Evolutionary conservation across 2,329 filamentous ascomycete genomes (phyloP).

Genomic region (Penicillium hesseltinei): DNA sequence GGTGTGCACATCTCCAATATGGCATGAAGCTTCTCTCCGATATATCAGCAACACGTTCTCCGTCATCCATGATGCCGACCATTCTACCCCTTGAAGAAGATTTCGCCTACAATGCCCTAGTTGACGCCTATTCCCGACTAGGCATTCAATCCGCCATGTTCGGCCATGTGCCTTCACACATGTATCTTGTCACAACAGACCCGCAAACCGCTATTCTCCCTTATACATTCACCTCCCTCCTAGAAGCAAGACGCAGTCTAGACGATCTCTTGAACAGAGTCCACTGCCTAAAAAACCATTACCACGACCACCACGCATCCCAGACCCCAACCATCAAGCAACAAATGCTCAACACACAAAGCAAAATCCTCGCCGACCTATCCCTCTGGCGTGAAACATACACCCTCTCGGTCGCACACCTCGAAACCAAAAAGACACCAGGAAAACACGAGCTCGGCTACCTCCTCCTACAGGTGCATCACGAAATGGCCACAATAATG

Average conservation of each 20-base stretch:
- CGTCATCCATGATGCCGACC: conserved; percentile 13
- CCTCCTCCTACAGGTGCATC: conserved; percentile 39
- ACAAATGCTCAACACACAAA: conserved; percentile 8
- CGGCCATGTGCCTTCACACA: conserved; percentile 19
- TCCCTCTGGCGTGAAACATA: conserved; percentile 26
- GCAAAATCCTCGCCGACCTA: conserved; percentile 13
- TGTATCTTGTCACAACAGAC: conserved; percentile 14
- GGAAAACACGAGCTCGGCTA: conserved; percentile 20
- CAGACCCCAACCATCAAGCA: neutral
- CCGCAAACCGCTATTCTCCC: conserved; percentile 11
- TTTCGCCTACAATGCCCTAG: conserved; percentile 21
- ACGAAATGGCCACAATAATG: conserved; percentile 49
- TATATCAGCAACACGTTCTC: conserved; percentile 2
- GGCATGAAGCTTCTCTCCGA: conserved; percentile 32
- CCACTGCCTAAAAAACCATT: conserved; percentile 15
- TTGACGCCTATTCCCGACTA: conserved; percentile 30
- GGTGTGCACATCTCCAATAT: conserved; percentile 31
- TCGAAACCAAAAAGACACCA: neutral
- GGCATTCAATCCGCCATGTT: conserved; percentile 30
- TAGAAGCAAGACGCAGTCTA: conserved; percentile 22
- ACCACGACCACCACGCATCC: neutral
- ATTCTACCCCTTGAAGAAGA: conserved; percentile 12
- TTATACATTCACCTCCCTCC: conserved; percentile 12
- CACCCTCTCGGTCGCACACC: conserved; percentile 3
- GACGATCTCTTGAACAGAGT: conserved; percentile 22